Percentiles rank a stretch among this genome's conserved stretches.
phyloP scores from a whole-genome alignment of 805 yeast species.

The Schwanniomyces occidentalis region DNA sequence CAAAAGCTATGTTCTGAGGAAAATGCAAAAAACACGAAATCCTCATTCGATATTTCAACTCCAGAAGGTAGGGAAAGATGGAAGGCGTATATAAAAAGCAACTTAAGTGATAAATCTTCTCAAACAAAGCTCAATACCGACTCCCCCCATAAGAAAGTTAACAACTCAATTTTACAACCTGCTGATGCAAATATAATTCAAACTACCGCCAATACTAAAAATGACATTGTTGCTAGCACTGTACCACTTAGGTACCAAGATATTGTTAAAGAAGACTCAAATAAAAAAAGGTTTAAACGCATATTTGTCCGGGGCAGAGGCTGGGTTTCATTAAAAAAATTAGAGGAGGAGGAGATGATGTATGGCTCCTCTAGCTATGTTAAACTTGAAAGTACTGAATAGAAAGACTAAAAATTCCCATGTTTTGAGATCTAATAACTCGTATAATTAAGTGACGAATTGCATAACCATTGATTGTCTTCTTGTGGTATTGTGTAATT shows the following conservation, averaged over 20 bases:
- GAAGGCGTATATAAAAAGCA: conserved; percentile 19
- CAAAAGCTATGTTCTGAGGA: too few species aligned
- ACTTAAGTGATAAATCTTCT: conserved; percentile 1
- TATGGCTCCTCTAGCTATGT: conserved; percentile 13
- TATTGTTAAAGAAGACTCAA: conserved; percentile 24
- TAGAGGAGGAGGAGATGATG: conserved; percentile 15
- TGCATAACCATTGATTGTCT: too few species aligned
- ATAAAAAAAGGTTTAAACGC: conserved; percentile 44
- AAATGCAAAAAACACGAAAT: not conserved
- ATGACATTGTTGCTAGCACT: not conserved
- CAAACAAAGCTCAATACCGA: not conserved
- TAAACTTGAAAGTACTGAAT: not conserved
- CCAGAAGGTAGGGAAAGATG: conserved; percentile 26
- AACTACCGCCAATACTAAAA: not conserved
- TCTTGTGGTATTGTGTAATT: too few species aligned
- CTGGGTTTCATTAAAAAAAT: conserved; percentile 42
- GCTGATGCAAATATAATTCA: conserved; percentile 1
- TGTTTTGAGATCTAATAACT: conserved; percentile 6
- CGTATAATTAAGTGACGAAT: too few species aligned
- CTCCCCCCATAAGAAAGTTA: not conserved
- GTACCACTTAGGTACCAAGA: conserved; percentile 15
- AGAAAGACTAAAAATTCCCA: too few species aligned
- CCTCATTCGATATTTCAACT: conserved; percentile 28
- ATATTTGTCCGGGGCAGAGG: conserved; percentile 51
- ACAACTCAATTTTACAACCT: not conserved